These are phyloP conservation scores for Starmerella apis DNA, from an alignment of 805 yeast species.

Conservation along the genomic window DNA sequence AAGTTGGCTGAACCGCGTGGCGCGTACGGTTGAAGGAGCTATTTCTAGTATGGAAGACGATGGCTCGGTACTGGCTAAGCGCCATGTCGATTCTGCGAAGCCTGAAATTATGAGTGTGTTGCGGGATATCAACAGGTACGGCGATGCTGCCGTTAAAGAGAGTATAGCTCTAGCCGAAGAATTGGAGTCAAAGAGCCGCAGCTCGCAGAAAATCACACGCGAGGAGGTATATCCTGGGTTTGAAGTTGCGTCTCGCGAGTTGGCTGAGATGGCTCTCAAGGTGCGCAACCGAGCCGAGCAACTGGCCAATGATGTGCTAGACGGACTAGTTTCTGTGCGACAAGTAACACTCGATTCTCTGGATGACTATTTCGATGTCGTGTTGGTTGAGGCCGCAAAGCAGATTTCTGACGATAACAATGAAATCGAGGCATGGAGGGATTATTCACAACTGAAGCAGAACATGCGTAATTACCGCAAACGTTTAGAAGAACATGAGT, in stretches of 20 bases:
- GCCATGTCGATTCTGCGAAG: constrained; percentile 18
- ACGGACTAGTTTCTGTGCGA: constrained; percentile 21
- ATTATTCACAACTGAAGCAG: constrained; percentile 23
- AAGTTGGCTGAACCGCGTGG: constrained; percentile 19
- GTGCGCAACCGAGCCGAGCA: constrained; percentile 25
- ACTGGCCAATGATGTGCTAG: constrained; percentile 24
- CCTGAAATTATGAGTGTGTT: constrained; percentile 25
- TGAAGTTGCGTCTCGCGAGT: constrained; percentile 19
- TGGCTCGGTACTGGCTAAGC: constrained; percentile 8
- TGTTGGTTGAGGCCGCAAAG: constrained; percentile 24
- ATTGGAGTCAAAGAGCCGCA: constrained; percentile 16
- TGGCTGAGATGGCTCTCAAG: constrained; percentile 22
- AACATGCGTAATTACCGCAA: constrained; percentile 18
- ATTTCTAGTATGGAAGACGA: constrained; percentile 21
- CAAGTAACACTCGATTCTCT: constrained; percentile 26
- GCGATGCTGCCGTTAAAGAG: constrained; percentile 19
- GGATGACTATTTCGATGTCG: constrained; percentile 27
- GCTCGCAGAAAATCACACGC: neutral
- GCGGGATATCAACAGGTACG: constrained; percentile 20
- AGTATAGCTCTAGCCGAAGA: constrained; percentile 19
- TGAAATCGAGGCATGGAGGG: constrained; percentile 25
- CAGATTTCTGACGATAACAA: constrained; percentile 22
- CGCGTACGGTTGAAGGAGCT: constrained; percentile 24
- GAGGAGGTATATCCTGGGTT: constrained; percentile 22
- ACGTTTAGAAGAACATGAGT: constrained; percentile 20